These are phyloP conservation scores for Protomyces pachydermus DNA, from an alignment of 1,139 yeast genomes.

Conservation along the genomic window DNA sequence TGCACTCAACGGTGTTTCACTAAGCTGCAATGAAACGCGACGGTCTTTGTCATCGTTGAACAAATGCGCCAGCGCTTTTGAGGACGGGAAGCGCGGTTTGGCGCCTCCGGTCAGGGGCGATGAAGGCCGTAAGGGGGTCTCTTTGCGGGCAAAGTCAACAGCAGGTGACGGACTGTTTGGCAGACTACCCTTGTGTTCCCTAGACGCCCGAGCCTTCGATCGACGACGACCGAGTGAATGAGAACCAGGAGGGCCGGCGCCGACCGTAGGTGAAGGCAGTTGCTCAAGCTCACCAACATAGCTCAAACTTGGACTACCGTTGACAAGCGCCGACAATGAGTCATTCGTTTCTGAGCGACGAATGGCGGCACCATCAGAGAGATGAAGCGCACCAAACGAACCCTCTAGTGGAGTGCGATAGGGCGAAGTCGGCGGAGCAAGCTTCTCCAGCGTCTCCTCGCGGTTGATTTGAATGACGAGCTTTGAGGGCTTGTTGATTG, in stretches of 20 bases:
- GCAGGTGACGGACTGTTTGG: not conserved
- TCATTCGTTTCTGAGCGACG: constrained; percentile 6
- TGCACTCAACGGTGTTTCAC: not conserved
- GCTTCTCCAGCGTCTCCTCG: not conserved
- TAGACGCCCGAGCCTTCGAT: not conserved
- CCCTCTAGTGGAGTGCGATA: not conserved
- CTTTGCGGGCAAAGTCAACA: not conserved
- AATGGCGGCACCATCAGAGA: not conserved
- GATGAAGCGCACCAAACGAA: not conserved
- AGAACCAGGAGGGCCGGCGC: not conserved
- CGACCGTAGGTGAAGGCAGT: constrained; percentile 39
- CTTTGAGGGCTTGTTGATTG: not conserved
- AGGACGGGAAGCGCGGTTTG: not conserved
- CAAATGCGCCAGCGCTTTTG: not conserved
- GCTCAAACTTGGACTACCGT: not conserved
- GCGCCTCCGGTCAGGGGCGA: not conserved
- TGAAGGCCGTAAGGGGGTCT: not conserved
- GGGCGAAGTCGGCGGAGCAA: not conserved
- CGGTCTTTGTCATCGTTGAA: not conserved
- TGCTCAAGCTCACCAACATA: constrained; percentile 35
- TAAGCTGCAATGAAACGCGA: not conserved
- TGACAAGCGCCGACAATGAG: constrained; percentile 8
- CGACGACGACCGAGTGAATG: not conserved
- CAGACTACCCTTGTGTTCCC: too few relatives aligned
- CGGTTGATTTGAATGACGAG: not conserved